Base-by-base conservation (phyloP, 345 rosid species). In the Zanthoxylum bungeanum region DNA sequence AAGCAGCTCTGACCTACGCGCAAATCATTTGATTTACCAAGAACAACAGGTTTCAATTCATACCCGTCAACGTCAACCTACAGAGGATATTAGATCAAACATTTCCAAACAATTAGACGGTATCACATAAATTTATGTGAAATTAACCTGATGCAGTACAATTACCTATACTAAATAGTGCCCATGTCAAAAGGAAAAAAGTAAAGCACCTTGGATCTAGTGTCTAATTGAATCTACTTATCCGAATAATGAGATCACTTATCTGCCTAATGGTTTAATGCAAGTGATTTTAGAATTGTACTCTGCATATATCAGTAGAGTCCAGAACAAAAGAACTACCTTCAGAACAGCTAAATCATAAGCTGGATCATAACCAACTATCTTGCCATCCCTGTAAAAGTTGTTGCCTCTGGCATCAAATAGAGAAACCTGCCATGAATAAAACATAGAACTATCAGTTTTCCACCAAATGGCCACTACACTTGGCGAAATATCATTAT, bases 1-100 rank as follows among this genome's bases (percentile, higher is more conserved):
- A 70, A 90, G 75, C 97, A 94, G 75, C 83, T 90, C 70, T 94
- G 98, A 16, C 93, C 97, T 28, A 92, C 95, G 1, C 73, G 97
- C 78, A 94, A 74, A 68, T 86, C 86, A 39, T 63, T 66, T 8
- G 97, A 94, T 75, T 84, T 87, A 40, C 97, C 97, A 27, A 94
- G 77, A 68, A 77, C 84, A 60, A 79, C 88, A n/a, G 97, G 95
- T 71, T 83, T 85, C 71, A 94, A 4, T 75, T 89, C 84, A 62
- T 69, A 84, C 10, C 95, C 93, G 37, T 87, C 86, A 4, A 85
- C 79, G 73, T 86, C 91, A 62, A 90, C 93, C 97, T 93, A 77
- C 19, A 66, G 12, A 33, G 40, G 46, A 71, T 34, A 72, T 40
- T 4, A 56, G 39, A 46, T 40, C 6, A 51, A 39, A 31, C 68